These are phyloP conservation scores for Epithele typhae DNA, from an alignment of 768 basidiomycete genomes.

Conservation along the genomic window DNA sequence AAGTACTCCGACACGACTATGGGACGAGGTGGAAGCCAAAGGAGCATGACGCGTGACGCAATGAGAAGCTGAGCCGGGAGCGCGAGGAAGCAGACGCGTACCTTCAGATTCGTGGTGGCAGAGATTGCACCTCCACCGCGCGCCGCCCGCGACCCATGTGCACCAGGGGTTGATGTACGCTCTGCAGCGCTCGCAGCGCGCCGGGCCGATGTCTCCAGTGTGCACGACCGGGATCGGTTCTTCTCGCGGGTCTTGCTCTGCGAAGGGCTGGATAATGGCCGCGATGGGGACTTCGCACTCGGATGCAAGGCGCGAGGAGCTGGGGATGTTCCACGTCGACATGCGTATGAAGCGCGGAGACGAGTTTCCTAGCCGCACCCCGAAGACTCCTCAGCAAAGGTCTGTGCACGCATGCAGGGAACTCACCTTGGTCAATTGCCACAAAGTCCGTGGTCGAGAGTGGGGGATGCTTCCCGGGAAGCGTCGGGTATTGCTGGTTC, in stretches of 20 bases:
- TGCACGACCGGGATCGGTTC: slow-evolving; percentile 78
- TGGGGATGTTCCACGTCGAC: slow-evolving; percentile 87
- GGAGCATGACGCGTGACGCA: background rate
- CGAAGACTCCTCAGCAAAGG: background rate
- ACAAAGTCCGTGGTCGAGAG: slow-evolving; percentile 83
- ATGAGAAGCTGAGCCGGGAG: background rate
- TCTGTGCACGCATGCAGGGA: background rate
- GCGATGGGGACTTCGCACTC: slow-evolving; percentile 85
- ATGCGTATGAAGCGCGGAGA: slow-evolving; percentile 87
- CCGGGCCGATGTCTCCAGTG: slow-evolving; percentile 66
- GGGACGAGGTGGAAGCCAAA: background rate
- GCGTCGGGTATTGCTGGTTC: slow-evolving; percentile 60
- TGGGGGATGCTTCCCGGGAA: slow-evolving; percentile 64
- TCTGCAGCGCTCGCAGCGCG: slow-evolving; percentile 80
- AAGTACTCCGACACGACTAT: slow-evolving; percentile 81
- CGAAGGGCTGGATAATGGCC: slow-evolving; percentile 87
- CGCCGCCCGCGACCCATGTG: slow-evolving; percentile 76
- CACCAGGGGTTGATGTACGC: slow-evolving; percentile 96
- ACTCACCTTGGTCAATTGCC: slow-evolving; percentile 84
- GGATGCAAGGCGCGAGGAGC: slow-evolving; percentile 68
- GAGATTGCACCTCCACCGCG: slow-evolving; percentile 89
- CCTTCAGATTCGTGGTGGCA: slow-evolving; percentile 84
- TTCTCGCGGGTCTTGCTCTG: slow-evolving; percentile 71
- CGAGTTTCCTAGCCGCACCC: slow-evolving; percentile 62
- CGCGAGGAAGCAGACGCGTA: slow-evolving; percentile 33